phyloP scores from a whole-genome alignment of 2,329 filamentous ascomycete species.

The Stagonosporopsis cucurbitacearum region DNA sequence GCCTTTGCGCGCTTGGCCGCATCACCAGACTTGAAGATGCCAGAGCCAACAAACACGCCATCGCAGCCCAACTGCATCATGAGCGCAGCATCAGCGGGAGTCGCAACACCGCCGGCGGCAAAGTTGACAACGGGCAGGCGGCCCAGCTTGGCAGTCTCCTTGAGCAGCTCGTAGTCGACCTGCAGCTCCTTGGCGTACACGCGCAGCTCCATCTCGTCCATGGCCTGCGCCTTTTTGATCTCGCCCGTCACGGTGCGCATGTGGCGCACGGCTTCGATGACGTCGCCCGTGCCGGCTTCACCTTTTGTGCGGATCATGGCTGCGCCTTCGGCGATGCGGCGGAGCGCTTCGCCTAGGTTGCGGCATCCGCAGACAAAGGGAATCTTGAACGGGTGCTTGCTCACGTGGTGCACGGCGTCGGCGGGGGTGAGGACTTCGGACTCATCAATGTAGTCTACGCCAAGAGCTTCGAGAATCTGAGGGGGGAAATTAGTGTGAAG shows the following conservation, averaged over 20 bases:
- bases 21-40: conserved; percentile 97
- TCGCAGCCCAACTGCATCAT: conserved; percentile 99
- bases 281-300: conserved; percentile 95
- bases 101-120: conserved; percentile 98
- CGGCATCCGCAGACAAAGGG: conserved; percentile 98
- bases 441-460: conserved; percentile 98
- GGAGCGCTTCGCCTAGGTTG: conserved; percentile 89
- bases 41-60: conserved; percentile 94
- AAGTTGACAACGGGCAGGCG: conserved; percentile 97
- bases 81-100: conserved; percentile 92
- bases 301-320: conserved; percentile 99
- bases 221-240: conserved; percentile 72
- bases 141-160: conserved; percentile 85
- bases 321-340: conserved; percentile 89
- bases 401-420: conserved; percentile 88
- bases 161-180: conserved; percentile 77
- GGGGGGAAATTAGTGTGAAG: not conserved
- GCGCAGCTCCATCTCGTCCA: conserved; percentile 75
- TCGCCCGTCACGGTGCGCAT: conserved; percentile 89
- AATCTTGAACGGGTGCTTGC: conserved; percentile 80
- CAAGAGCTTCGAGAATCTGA: conserved; percentile 90
- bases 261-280: conserved; percentile 95
- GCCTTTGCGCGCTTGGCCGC: conserved; percentile 88
- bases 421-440: conserved; percentile 96
- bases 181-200: conserved; percentile 82